Percentiles rank a stretch among this genome's conserved stretches.
These are phyloP conservation scores for Mycena metata DNA, from an alignment of 768 basidiomycete species.

Conservation along the genomic window DNA sequence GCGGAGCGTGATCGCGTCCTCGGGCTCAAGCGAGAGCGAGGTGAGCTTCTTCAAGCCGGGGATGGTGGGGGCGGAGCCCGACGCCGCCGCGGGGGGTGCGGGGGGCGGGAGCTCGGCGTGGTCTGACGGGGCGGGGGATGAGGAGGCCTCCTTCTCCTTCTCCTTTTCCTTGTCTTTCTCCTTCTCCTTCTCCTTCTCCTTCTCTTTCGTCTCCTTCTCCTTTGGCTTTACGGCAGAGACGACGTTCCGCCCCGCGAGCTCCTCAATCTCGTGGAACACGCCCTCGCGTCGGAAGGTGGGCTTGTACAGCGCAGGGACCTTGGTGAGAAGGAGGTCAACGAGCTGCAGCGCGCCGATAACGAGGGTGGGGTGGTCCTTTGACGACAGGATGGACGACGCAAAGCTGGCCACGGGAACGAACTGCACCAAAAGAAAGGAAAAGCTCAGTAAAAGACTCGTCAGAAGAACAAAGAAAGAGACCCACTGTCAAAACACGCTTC, in stretches of 20 bases:
- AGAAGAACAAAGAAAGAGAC: conserved; percentile 43
- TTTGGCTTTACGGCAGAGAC: conserved; percentile 61
- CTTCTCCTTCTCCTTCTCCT: conserved; percentile 44
- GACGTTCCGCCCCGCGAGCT: conserved; percentile 75
- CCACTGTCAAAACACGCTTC: conserved; percentile 81
- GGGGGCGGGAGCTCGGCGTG: conserved; percentile 52
- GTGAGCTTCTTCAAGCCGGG: conserved; percentile 80
- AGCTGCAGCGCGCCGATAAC: conserved; percentile 93
- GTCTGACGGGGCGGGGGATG: conserved; percentile 57
- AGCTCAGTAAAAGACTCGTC: conserved; percentile 18
- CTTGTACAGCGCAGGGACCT: conserved; percentile 87
- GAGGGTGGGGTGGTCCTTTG: conserved; percentile 88
- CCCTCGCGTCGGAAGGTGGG: conserved; percentile 95
- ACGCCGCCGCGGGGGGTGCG: conserved; percentile 44
- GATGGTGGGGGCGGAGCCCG: conserved; percentile 54
- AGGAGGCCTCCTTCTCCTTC: conserved; percentile 38
- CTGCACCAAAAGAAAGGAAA: conserved; percentile 56
- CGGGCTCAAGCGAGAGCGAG: conserved; percentile 80
- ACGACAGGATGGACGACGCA: conserved; percentile 93
- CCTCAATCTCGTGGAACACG: conserved; percentile 94
- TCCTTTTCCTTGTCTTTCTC: conserved; percentile 46
- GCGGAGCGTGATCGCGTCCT: conserved; percentile 94
- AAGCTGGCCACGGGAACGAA: conserved; percentile 96
- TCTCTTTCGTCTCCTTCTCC: conserved; percentile 49
- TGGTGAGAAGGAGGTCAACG: conserved; percentile 89